Evolutionary conservation across 345 rosid species (phyloP), one percentile per base, ranked within the genome.

Genomic region (Populus tremula): DNA sequence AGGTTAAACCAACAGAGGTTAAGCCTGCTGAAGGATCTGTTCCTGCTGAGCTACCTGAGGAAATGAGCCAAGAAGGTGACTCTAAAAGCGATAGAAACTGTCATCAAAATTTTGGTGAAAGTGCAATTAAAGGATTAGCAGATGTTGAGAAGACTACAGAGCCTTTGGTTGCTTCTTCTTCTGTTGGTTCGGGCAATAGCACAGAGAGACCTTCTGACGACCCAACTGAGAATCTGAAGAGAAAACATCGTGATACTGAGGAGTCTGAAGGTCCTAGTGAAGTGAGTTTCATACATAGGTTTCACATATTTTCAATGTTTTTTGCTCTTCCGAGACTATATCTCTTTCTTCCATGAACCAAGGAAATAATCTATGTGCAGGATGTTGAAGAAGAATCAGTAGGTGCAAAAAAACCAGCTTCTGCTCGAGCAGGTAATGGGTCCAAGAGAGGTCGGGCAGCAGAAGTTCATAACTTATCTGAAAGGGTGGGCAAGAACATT

Each of bases 391-490:
- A 89, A 79, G 97, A 94, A 81, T 85, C 86, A 10, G 79, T 83
- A 6, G 82, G 84, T 68, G 86, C 63, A 69, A 86, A 90, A 80
- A 90, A 87, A 67, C 80, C 69, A 56, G 79, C 78, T 74, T 79
- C 82, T 72, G 76, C 89, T 75, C 82, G 84, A 84, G 81, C 82
- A 16, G 89, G 89, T 62, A 38, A 63, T 16, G 88, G 93, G 62
- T 88, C 88, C 61, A 93, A 89, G 88, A 91, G 95, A 84, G 91
- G 93, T 83, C 93, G 97, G 78, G 92, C 98, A 13, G 97, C 98
- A 3, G 97, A 91, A 88, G 97, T 94, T 63, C 98, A 94, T 85
- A 94, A 93, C 81, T 84, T 94, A 67, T 94, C 98, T 73, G 98
- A 94, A 88, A 91, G 98, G 93, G 98, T 94, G 84, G 85, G 97